Base-by-base conservation (phyloP, 2,329 filamentous ascomycete species). In the Pestalotiopsis sp. region DNA sequence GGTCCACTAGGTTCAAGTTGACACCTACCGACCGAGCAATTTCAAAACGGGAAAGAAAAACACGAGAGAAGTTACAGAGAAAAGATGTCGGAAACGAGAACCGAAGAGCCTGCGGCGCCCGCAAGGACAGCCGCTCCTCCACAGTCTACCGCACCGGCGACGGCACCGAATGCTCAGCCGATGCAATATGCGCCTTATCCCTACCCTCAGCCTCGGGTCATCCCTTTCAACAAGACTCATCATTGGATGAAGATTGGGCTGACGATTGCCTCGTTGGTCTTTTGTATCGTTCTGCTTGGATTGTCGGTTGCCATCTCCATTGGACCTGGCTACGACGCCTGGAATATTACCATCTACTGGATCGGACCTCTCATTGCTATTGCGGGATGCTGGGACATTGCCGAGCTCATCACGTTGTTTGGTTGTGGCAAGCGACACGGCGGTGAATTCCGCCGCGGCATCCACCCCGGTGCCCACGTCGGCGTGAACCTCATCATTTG, bases 171-270 rank as follows among this genome's bases (percentile, higher is more conserved):
- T 59, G 36, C 52, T 14, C 36, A 59, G 38, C 27, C 31, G n/a
- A 31, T 38, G 23, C n/a, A 11, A 4, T 38, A 27, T 12, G 45
- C 20, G 13, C 45, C 45, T 23, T 67, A 67, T 25, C 57, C 36
- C 9, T 67, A 67, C 38, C n/a, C 39, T 65, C 41, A 49, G 31
- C 25, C 38, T 41, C 61, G 63, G 12, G 13, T 68, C 4, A 41
- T 70, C n/a, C 69, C 69, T 31, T 70, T 65, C 41, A 39, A 67
- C 60, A 70, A 69, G 65, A 69, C 56, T 3, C 69, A 67, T 64
- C 59, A 69, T 58, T 65, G 58, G 68, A 38, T 39, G 60, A 70
- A 70, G 67, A 38, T 69, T 11, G 67, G 14, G 6, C 45, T 69
- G 17, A 65, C 52, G 17, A 12, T n/a, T 45, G 57, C 52, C 1